Evolutionary conservation across 208 protist species (phyloP).

Genomic region (Leishmania major): DNA sequence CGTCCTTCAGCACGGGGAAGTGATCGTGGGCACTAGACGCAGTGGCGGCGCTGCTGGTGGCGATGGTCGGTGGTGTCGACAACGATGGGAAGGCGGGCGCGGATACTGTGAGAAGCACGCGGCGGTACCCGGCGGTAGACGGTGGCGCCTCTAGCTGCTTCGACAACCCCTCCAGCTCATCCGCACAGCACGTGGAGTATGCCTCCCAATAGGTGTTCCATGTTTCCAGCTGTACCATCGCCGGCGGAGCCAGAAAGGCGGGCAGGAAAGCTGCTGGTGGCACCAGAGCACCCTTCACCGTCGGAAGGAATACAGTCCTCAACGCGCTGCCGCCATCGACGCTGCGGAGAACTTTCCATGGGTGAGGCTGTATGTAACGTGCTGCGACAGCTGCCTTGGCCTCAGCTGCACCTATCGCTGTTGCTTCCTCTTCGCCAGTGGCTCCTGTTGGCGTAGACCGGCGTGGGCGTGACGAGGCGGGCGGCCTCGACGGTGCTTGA

Average conservation of each 20-base stretch:
- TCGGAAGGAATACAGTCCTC: background rate
- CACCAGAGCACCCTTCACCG: background rate
- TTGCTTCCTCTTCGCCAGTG: background rate
- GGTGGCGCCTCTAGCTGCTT: conserved; percentile 12
- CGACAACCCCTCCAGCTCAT: conserved; percentile 24
- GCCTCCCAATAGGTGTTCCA: conserved; percentile 79
- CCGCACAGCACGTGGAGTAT: conserved; percentile 27
- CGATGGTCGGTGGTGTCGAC: background rate
- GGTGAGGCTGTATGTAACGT: conserved; percentile 12
- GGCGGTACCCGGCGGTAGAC: conserved; percentile 5
- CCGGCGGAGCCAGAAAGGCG: conserved; percentile 11
- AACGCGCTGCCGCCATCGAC: background rate
- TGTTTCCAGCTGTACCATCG: conserved; percentile 36
- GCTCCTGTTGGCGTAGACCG: background rate
- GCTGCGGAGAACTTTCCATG: conserved; percentile 26
- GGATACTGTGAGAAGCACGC: conserved; percentile 22
- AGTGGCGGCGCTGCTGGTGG: background rate
- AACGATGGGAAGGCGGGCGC: background rate
- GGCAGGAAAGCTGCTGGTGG: background rate
- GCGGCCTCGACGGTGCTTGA: background rate
- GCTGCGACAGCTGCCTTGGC: background rate
- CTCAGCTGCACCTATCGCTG: background rate
- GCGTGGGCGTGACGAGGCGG: background rate
- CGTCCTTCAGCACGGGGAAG: background rate
- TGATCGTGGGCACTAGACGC: background rate